A percentile compares a stretch with the other conserved stretches of the same genome.
Evolutionary conservation across 1,139 yeast genomes (phyloP).

Genomic region (Lodderomyces oxycetoniae): DNA sequence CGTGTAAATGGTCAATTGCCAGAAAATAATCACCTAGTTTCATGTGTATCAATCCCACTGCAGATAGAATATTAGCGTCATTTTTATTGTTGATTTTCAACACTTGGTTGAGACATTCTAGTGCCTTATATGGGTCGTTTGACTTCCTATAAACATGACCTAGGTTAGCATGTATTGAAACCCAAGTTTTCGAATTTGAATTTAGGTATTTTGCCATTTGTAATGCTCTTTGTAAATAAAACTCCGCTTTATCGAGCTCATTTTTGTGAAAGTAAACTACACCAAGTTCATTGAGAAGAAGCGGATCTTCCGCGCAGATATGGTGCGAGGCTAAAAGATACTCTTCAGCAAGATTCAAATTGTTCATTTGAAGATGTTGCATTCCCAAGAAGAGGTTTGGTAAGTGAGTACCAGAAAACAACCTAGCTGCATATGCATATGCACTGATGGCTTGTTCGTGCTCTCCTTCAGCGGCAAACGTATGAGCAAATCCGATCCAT

Average conservation of each 20-base stretch:
- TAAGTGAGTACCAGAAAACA: constrained; percentile 91
- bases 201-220: constrained; percentile 64
- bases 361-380: constrained; percentile 90
- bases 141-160: constrained; percentile 85
- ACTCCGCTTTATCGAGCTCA: constrained; percentile 66
- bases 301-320: constrained; percentile 80
- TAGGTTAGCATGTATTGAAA: constrained; percentile 79
- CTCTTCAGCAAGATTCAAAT: constrained; percentile 78
- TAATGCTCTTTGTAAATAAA: constrained; percentile 67
- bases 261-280: constrained; percentile 79
- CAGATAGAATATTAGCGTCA: constrained; percentile 74
- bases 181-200: constrained; percentile 80
- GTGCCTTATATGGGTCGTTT: constrained; percentile 59
- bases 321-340: constrained; percentile 72
- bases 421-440: constrained; percentile 89
- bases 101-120: constrained; percentile 74
- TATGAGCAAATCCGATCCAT: constrained; percentile 98
- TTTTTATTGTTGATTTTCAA: constrained; percentile 57
- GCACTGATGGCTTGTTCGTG: constrained; percentile 98
- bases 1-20: constrained; percentile 76
- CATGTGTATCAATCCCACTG: constrained; percentile 78
- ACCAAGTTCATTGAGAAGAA: constrained; percentile 85
- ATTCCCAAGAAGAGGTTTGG: constrained; percentile 91
- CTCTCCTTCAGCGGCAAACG: constrained; percentile 96
- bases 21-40: constrained; percentile 59